Conservation (phyloP, 257 asterid species). For the Scutellaria barbata region DNA sequence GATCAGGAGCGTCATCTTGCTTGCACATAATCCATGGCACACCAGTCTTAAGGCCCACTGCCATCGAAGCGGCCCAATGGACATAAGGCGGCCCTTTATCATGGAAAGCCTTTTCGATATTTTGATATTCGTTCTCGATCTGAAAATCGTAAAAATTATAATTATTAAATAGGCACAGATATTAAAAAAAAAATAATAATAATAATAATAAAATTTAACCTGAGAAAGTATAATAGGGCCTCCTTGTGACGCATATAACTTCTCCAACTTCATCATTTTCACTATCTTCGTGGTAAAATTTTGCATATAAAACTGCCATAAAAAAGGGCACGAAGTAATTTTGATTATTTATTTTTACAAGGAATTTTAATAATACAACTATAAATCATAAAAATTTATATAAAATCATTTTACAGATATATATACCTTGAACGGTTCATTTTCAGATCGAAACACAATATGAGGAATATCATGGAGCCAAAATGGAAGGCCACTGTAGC, state of each 20-base stretch:
- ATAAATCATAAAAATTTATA: too few species aligned
- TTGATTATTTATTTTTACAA: neutral
- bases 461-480: constrained; percentile 87
- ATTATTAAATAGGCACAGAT: neutral
- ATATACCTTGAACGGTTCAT: constrained; percentile 77
- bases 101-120: constrained; percentile 54
- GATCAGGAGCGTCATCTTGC: constrained; percentile 93
- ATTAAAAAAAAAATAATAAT: neutral
- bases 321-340: neutral
- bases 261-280: constrained; percentile 72
- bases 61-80: constrained; percentile 89
- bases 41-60: constrained; percentile 72
- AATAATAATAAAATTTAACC: constrained; percentile 39
- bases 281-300: constrained; percentile 76
- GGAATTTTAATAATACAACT: neutral
- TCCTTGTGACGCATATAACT: constrained; percentile 82
- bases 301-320: constrained; percentile 63
- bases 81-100: constrained; percentile 73
- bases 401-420: too few species aligned
- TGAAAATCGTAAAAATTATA: constrained; percentile 24
- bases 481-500: constrained; percentile 74
- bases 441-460: constrained; percentile 70
- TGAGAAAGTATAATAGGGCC: constrained; percentile 91
- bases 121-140: constrained; percentile 94
- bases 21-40: constrained; percentile 99